A percentile compares a stretch with the other conserved stretches of the same genome.
phyloP scores from a whole-genome alignment of 2,329 filamentous ascomycete species.

The Coniochaeta sp. region DNA sequence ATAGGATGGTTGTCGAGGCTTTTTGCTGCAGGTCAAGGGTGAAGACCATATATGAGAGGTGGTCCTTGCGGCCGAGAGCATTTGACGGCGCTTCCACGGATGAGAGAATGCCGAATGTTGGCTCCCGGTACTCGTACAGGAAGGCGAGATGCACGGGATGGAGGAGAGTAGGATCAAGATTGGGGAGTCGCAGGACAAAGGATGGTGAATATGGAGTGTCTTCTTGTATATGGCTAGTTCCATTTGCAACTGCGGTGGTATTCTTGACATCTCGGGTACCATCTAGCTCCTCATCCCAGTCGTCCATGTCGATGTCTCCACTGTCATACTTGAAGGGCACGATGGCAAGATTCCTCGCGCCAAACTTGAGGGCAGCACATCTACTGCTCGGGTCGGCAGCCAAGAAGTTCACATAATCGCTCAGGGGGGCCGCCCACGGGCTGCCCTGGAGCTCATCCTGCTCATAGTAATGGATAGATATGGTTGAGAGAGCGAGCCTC shows the following conservation, averaged over 20 bases:
- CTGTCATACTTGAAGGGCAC: conserved; percentile 82
- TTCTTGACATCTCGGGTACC: conserved; percentile 52
- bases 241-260: conserved; percentile 31
- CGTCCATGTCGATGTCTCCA: conserved; percentile 85
- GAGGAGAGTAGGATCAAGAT: conserved; percentile 78
- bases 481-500: conserved; percentile 69
- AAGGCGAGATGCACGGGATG: conserved; percentile 90
- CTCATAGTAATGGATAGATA: conserved; percentile 97
- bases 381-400: conserved; percentile 85
- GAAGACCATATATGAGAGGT: conserved; percentile 86
- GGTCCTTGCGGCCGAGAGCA: conserved; percentile 76
- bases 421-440: conserved; percentile 72
- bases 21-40: conserved; percentile 90
- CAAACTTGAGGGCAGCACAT: conserved; percentile 93
- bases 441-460: conserved; percentile 79
- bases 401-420: conserved; percentile 71
- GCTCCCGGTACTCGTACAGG: conserved; percentile 92
- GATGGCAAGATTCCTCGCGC: conserved; percentile 80
- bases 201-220: conserved; percentile 78
- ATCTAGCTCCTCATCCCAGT: conserved; percentile 79
- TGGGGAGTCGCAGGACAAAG: conserved; percentile 85
- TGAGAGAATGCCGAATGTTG: conserved; percentile 91
- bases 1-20: conserved; percentile 86
- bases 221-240: conserved; percentile 37
- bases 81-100: conserved; percentile 66